These are phyloP conservation scores for Clonostachys rhizophaga DNA, from an alignment of 2,329 filamentous ascomycete genomes.

Conservation along the genomic window DNA sequence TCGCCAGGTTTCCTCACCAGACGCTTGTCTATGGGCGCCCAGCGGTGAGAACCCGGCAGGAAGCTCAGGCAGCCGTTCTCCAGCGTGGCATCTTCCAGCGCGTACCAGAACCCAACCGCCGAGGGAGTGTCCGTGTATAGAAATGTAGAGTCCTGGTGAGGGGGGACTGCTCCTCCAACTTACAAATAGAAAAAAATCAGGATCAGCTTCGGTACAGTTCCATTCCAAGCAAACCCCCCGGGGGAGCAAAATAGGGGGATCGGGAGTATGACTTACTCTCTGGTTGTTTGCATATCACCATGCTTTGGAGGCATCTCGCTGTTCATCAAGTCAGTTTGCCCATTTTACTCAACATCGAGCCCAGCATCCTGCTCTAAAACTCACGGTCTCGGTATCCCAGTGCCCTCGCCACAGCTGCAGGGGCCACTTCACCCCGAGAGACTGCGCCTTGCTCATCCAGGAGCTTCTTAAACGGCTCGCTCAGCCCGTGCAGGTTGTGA, in stretches of 20 bases:
- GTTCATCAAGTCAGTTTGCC: too few species aligned
- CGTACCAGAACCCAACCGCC: slow-evolving; percentile 96
- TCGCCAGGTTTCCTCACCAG: slow-evolving; percentile 63
- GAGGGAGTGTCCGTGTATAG: slow-evolving; percentile 84
- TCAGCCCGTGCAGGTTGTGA: slow-evolving; percentile 69
- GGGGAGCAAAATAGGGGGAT: too few species aligned
- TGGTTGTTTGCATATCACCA: slow-evolving; percentile 98
- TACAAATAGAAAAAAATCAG: too few species aligned
- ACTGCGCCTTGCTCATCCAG: slow-evolving; percentile 42
- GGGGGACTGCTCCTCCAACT: slow-evolving; percentile 79
- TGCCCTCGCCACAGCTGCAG: slow-evolving; percentile 59
- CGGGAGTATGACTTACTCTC: slow-evolving; percentile 43
- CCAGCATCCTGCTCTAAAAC: too few species aligned
- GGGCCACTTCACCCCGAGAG: slow-evolving; percentile 26
- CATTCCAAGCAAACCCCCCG: too few species aligned
- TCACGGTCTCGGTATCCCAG: slow-evolving; percentile 64
- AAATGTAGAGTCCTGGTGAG: slow-evolving; percentile 91
- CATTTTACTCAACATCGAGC: too few species aligned
- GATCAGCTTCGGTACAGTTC: too few species aligned
- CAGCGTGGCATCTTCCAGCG: slow-evolving; percentile 82
- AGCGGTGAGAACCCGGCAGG: slow-evolving; percentile 74
- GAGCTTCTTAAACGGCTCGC: slow-evolving; percentile 58
- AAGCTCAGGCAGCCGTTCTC: slow-evolving; percentile 90
- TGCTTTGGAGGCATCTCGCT: slow-evolving; percentile 76
- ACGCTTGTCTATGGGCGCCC: slow-evolving; percentile 64